Conservation (phyloP, 2,329 filamentous ascomycete species). For the Sphaerulina vaccinii region DNA sequence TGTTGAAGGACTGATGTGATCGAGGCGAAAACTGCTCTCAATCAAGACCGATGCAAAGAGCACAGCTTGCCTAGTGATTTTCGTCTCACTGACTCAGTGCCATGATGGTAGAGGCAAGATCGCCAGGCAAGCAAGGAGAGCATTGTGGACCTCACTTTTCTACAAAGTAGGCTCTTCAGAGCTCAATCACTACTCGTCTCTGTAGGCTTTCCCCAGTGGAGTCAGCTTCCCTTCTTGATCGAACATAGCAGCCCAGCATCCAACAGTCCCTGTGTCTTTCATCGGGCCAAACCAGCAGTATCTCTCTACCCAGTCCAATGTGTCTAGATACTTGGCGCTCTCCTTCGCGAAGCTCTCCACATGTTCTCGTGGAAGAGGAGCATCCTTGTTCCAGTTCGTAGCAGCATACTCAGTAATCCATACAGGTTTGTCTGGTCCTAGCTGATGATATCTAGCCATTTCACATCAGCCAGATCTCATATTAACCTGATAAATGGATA, state of each 20-base stretch:
- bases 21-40: too few species aligned
- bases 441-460: slow-evolving; percentile 21
- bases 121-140: too few species aligned
- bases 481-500: background rate
- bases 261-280: slow-evolving; percentile 35
- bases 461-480: background rate
- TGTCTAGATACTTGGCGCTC: slow-evolving; percentile 34
- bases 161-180: background rate
- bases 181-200: slow-evolving; percentile 25
- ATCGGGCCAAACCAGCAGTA: slow-evolving; percentile 38
- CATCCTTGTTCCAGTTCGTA: slow-evolving; percentile 35
- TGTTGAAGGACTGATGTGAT: too few species aligned
- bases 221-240: slow-evolving; percentile 36
- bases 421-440: slow-evolving; percentile 31
- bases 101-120: too few species aligned
- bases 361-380: slow-evolving; percentile 30
- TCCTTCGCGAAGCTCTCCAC: slow-evolving; percentile 34
- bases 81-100: background rate
- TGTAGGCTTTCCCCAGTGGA: slow-evolving; percentile 33
- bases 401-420: slow-evolving; percentile 37
- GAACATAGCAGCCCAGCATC: slow-evolving; percentile 33
- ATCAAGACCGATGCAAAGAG: background rate
- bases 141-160: background rate
- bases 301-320: slow-evolving; percentile 36
- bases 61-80: background rate